phyloP scores from a whole-genome alignment of 768 basidiomycete species.

The Lentinula sp. region DNA sequence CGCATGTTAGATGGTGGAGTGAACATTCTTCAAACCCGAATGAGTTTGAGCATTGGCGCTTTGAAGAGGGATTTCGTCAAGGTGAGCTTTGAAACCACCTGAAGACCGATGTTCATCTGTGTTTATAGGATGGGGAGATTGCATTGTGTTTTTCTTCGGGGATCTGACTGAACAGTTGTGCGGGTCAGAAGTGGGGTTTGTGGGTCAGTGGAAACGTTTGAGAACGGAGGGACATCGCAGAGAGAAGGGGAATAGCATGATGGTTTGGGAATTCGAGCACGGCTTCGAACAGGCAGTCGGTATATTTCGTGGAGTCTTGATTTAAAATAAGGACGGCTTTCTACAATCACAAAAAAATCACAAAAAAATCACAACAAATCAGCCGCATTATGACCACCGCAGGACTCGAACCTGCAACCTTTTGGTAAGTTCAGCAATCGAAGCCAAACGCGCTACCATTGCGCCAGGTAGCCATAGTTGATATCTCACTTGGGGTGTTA shows the following conservation, averaged over 20 bases:
- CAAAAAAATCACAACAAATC: too few species aligned
- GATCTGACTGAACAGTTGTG: conserved; percentile 12
- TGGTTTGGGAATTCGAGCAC: conserved; percentile 46
- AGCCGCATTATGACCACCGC: conserved; percentile 87
- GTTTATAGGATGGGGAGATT: conserved; percentile 64
- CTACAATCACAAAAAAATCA: not conserved
- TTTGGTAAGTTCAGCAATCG: conserved; percentile 72
- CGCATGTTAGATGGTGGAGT: conserved; percentile 37
- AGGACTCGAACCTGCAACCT: conserved; percentile 97
- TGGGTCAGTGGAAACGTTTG: conserved; percentile 48
- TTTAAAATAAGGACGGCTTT: not conserved
- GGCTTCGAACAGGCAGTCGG: conserved; percentile 53
- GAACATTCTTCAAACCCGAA: conserved; percentile 37
- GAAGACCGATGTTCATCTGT: not conserved
- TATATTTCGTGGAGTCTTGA: not conserved
- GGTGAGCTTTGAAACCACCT: not conserved
- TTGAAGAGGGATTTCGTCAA: conserved; percentile 51
- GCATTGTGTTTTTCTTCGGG: conserved; percentile 45
- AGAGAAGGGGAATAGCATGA: conserved; percentile 60
- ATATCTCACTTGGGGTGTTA: not conserved
- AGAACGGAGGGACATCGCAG: conserved; percentile 38
- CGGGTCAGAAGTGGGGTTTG: conserved; percentile 59
- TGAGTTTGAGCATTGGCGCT: conserved; percentile 61
- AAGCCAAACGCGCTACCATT: conserved; percentile 97
- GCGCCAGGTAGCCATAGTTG: conserved; percentile 68